Base-by-base conservation (phyloP, 257 asterid genomes). In the Solanum bukasovii region DNA sequence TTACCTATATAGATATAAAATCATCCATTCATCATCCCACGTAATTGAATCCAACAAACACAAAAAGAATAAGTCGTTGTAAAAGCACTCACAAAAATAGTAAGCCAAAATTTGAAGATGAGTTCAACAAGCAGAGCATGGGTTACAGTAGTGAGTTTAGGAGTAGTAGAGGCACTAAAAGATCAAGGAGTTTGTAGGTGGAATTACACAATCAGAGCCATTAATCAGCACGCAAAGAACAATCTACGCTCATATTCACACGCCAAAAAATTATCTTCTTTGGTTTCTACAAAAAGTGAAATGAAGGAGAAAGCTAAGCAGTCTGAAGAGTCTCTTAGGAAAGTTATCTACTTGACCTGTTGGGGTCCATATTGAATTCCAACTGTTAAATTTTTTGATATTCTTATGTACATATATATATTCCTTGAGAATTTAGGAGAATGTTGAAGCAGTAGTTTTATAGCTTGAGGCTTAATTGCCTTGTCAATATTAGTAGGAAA, bases 261-360 rank as follows among this genome's bases (percentile, higher is more conserved):
- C 86, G 42, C 92, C 65, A 90, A 59, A 27, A 85, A 23, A 29
- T 18, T 87, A 4, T 77, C 75, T 23, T 70, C 89, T 79, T 42
- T 49, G 7, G 0, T 86, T 42, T 10, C 59, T 49, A 23, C 89
- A 29, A 61, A 84, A 6, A 16, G 14, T 29, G 31, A n/a, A 25
- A 10, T n/a, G 4, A n/a, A 63, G 31, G 71, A 49, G 46, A 85
- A 85, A 7, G 37, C 21, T 2, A 40, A 74, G 65, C 73, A 81
- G 20, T 84, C 89, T 3, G 92, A 90, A 31, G 92, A 90, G 4
- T 88, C 92, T 27, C n/a, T 90, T 4, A 88, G 91, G 83, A 90
- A 88, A 73, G 88, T 89, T 20, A 87, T 89, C 83, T 86, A 79
- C 65, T 88, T 88, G 90, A 90, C 89, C 86, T 88, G 90, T 37